phyloP scores from a whole-genome alignment of 2,329 filamentous ascomycete genomes.

The Pseudogymnoascus sp. region DNA sequence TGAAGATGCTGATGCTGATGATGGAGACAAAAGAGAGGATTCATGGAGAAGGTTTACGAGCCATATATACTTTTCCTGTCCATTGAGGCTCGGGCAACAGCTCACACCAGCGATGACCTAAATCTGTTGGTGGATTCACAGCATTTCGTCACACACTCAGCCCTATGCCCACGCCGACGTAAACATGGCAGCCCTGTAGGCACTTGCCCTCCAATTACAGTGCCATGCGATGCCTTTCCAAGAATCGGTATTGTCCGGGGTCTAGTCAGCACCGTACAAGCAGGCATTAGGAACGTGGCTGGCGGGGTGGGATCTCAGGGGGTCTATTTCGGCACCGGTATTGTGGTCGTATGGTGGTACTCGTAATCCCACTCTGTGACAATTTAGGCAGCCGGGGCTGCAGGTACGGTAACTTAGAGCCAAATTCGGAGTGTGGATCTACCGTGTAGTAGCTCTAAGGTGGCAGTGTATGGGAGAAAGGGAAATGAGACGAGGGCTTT shows the following conservation, averaged over 20 bases:
- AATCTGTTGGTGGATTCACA: background rate
- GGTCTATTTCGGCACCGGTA: constrained; percentile 1
- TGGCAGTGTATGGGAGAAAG: constrained; percentile 6
- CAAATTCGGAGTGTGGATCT: constrained; percentile 1
- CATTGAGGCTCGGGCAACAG: background rate
- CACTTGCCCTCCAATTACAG: background rate
- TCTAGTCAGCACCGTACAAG: constrained; percentile 4
- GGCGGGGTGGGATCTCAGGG: constrained; percentile 2
- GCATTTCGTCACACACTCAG: constrained; percentile 4
- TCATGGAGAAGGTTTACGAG: background rate
- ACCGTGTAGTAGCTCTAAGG: background rate
- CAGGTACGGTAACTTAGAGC: constrained; percentile 7
- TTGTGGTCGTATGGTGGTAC: background rate
- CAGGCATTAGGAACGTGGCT: constrained; percentile 7
- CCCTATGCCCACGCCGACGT: constrained; percentile 4
- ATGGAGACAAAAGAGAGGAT: constrained; percentile 3
- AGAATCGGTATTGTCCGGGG: background rate
- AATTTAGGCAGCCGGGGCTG: background rate
- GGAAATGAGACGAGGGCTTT: background rate
- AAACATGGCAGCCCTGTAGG: constrained; percentile 6
- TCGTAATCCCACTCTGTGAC: background rate
- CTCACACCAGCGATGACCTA: background rate
- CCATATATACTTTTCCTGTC: constrained; percentile 4
- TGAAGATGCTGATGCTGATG: constrained; percentile 7
- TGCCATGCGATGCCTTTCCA: background rate